These are phyloP conservation scores for Centaurea solstitialis DNA, from an alignment of 129 eudicot genomes.

Conservation along the genomic window DNA sequence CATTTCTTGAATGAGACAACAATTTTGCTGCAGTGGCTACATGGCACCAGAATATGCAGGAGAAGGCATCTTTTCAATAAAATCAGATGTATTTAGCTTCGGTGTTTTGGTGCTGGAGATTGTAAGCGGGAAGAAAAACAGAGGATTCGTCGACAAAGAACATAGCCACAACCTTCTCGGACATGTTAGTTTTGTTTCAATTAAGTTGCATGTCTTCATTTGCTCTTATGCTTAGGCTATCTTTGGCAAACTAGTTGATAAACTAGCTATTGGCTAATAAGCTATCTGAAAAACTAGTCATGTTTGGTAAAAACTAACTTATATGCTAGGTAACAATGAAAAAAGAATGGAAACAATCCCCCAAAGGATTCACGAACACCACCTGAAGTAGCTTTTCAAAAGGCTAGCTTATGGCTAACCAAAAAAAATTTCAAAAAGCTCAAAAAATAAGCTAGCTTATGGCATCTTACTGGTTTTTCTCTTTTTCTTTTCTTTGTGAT, in stretches of 20 bases:
- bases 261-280: too few species aligned
- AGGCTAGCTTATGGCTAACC: too few species aligned
- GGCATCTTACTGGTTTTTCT: background rate
- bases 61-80: constrained; percentile 14
- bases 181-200: constrained; percentile 6
- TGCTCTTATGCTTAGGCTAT: too few species aligned
- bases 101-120: constrained; percentile 13
- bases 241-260: too few species aligned
- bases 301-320: too few species aligned
- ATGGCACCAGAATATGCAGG: constrained; percentile 6
- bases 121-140: constrained; percentile 15
- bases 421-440: too few species aligned
- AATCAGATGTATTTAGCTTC: constrained; percentile 18
- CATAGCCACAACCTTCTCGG: constrained; percentile 13
- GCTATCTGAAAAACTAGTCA: too few species aligned
- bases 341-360: too few species aligned
- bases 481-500: background rate
- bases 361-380: too few species aligned
- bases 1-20: background rate
- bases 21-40: background rate
- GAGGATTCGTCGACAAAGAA: background rate
- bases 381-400: too few species aligned
- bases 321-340: too few species aligned
- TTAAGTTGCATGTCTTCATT: background rate
- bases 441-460: too few species aligned